A percentile compares a stretch with the other conserved stretches of the same genome.
phyloP scores from a whole-genome alignment of 1,284 basidiomycete species.

The Malassezia yamatoensis region DNA sequence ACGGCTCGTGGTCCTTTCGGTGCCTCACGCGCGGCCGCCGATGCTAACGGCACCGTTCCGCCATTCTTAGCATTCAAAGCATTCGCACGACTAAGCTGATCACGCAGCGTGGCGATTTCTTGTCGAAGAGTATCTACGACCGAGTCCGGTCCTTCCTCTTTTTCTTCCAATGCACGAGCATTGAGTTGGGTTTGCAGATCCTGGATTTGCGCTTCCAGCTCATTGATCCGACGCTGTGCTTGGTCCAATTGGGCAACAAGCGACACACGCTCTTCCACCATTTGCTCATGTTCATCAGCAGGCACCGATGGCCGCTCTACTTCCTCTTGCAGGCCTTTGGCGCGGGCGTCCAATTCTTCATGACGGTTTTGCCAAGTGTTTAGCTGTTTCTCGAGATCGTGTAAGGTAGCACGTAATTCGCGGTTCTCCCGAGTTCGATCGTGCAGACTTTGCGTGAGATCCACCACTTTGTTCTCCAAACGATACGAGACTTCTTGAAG shows the following conservation, averaged over 20 bases:
- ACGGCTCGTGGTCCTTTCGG: neutral
- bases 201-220: conserved; percentile 74
- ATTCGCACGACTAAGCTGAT: conserved; percentile 87
- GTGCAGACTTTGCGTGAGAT: conserved; percentile 92
- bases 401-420: conserved; percentile 62
- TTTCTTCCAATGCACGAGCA: conserved; percentile 51
- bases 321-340: conserved; percentile 65
- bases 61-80: conserved; percentile 52
- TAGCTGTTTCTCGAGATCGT: conserved; percentile 72
- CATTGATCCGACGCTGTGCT: conserved; percentile 61
- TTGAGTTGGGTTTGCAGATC: conserved; percentile 62
- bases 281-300: conserved; percentile 63
- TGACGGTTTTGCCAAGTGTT: conserved; percentile 73
- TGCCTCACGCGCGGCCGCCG: neutral
- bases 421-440: conserved; percentile 85
- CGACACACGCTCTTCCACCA: conserved; percentile 66
- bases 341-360: conserved; percentile 72
- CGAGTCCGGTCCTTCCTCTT: conserved; percentile 36
- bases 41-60: conserved; percentile 27
- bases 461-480: conserved; percentile 98
- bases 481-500: conserved; percentile 98
- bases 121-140: conserved; percentile 68
- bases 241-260: conserved; percentile 74
- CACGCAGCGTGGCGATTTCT: conserved; percentile 79
- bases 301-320: conserved; percentile 66